phyloP scores from a whole-genome alignment of 192 early-diverging fungal genomes.

The Coemansia sp. region DNA sequence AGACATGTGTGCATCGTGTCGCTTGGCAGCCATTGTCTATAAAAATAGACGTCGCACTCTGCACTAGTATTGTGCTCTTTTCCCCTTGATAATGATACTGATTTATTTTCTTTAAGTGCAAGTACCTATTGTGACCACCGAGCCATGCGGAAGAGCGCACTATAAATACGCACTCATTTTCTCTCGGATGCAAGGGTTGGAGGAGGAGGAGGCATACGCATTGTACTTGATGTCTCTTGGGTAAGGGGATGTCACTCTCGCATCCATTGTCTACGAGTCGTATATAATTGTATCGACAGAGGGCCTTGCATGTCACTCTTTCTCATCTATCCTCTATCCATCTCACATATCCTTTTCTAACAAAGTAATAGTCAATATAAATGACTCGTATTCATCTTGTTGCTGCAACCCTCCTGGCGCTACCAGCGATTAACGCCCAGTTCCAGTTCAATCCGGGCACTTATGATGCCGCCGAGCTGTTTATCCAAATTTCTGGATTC shows the following conservation, averaged over 20 bases:
- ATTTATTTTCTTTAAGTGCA: background rate
- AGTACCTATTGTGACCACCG: background rate
- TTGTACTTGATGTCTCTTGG: background rate
- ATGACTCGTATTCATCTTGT: background rate
- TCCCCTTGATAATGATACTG: background rate
- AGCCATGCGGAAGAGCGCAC: background rate
- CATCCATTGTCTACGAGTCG: too few species aligned
- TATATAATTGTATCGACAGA: too few species aligned
- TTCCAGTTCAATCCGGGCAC: conserved; percentile 38
- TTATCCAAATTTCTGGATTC: conserved; percentile 23
- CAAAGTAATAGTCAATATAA: background rate
- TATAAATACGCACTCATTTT: too few species aligned
- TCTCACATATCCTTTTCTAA: background rate
- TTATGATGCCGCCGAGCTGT: conserved; percentile 30
- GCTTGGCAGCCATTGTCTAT: background rate
- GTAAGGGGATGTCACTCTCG: background rate
- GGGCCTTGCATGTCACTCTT: background rate
- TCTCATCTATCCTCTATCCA: background rate
- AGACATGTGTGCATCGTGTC: background rate
- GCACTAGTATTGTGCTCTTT: background rate
- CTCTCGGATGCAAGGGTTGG: background rate
- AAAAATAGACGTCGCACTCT: conserved; percentile 1
- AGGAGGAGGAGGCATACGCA: background rate
- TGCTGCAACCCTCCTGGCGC: background rate
- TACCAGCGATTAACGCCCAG: conserved; percentile 14